These are phyloP conservation scores for Lasiosphaeria ovina DNA, from an alignment of 495 filamentous ascomycete species.

Conservation along the genomic window DNA sequence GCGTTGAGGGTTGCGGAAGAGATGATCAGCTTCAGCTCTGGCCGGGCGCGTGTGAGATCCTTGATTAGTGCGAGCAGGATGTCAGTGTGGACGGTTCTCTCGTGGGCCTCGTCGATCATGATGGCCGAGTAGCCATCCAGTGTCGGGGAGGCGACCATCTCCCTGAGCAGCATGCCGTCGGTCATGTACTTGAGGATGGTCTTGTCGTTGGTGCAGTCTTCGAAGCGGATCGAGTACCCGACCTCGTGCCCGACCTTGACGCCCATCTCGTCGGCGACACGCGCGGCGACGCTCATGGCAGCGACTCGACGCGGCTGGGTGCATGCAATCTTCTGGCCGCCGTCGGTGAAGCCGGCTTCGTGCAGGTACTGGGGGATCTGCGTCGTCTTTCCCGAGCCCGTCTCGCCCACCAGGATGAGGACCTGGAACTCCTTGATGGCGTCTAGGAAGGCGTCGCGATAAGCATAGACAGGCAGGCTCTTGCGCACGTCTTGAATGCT, in stretches of 20 bases:
- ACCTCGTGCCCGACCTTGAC: conserved; percentile 89
- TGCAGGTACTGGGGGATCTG: conserved; percentile 87
- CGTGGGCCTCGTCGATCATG: conserved; percentile 96
- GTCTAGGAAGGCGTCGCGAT: conserved; percentile 67
- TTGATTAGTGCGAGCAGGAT: conserved; percentile 89
- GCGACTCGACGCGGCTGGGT: conserved; percentile 94
- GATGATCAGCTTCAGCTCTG: conserved; percentile 88
- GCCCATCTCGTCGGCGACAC: conserved; percentile 93
- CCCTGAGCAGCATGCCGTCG: conserved; percentile 91
- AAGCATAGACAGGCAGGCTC: conserved; percentile 85
- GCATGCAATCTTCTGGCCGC: conserved; percentile 68
- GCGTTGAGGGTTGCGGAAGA: conserved; percentile 96
- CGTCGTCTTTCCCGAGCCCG: conserved; percentile 86
- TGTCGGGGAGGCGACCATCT: conserved; percentile 87
- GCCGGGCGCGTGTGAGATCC: conserved; percentile 81
- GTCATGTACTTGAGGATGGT: conserved; percentile 97
- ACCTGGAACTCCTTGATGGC: conserved; percentile 74
- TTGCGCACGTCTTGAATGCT: conserved; percentile 91
- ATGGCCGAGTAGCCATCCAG: conserved; percentile 80
- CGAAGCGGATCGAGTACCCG: conserved; percentile 94
- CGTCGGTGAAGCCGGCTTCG: conserved; percentile 84
- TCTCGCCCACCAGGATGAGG: conserved; percentile 84
- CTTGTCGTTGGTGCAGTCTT: conserved; percentile 90
- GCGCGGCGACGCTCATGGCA: conserved; percentile 91
- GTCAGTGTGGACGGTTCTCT: conserved; percentile 87